Base-by-base conservation (phyloP, 768 basidiomycete species). In the Austroboletus eburneus region DNA sequence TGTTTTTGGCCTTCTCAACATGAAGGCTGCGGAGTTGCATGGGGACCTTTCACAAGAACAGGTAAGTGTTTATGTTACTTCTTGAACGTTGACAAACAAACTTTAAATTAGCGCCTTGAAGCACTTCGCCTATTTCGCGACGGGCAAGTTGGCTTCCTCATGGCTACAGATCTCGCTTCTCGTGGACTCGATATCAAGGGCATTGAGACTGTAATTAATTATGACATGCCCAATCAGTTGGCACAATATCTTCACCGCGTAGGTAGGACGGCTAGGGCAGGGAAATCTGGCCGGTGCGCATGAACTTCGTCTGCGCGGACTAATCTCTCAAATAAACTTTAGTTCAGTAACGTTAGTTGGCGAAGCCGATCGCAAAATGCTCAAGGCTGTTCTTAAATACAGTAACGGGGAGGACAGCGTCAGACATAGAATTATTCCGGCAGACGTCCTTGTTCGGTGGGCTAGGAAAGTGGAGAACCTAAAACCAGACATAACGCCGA, bases 111-210 rank as follows among this genome's bases (percentile, higher is more conserved):
- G 91, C 87, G 96, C 65, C 73, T 99, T 22, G 79, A 77, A 67
- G 84, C 93, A 2, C 75, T 99, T 25, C 85, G 89, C 57, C 73
- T 77, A 42, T 99, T 98, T 72, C 84, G 91, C 48, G 89, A 91
- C 51, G 87, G 91, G 17, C 63, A 76, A 22, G 88, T 88, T n/a
- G 88, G 93, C 65, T 98, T 83, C 66, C 73, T 99, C 9, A 87
- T 99, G 77, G 95, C 94, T 3, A 99, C 96, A 1, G 96, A 98
- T 64, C 72, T 99, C 29, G 96, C 96, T 25, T 89, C 93, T 45
- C 83, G 93, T 50, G 91, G 96, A 67, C 76, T 99, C 23, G 95
- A 98, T 69, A 96, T 99, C 73, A 95, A 94, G 63, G 94, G 94
- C 14, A 85, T 97, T 21, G 91, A 98, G 62, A 93, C 92, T 3